Evolutionary conservation across 129 eudicot genomes (phyloP).

Genomic region (Flaveria linearis): DNA sequence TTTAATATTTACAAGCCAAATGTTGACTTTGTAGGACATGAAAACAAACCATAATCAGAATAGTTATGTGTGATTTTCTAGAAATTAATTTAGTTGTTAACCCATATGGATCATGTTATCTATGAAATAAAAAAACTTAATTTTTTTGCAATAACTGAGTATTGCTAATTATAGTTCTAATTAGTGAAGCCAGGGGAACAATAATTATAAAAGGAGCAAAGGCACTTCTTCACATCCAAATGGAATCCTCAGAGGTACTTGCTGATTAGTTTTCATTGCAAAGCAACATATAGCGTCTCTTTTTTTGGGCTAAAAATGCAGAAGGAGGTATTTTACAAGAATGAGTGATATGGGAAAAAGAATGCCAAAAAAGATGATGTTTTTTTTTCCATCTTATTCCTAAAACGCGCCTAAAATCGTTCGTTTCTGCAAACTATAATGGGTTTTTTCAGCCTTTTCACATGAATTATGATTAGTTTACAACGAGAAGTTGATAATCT

Average conservation of each 20-base stretch:
- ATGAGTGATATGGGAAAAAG: background rate
- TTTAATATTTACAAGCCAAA: background rate
- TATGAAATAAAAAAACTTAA: background rate
- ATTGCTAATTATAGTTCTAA: constrained; percentile 8
- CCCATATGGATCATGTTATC: background rate
- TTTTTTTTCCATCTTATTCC: background rate
- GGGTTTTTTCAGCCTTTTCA: constrained; percentile 11
- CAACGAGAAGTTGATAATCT: background rate
- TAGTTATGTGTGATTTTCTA: background rate
- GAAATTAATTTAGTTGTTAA: background rate
- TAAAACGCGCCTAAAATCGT: background rate
- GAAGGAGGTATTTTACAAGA: background rate
- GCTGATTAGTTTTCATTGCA: background rate
- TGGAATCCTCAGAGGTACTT: constrained; percentile 44
- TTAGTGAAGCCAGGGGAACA: constrained; percentile 19
- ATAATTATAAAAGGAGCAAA: constrained; percentile 21
- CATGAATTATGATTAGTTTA: constrained; percentile 2
- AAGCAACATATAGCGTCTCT: background rate
- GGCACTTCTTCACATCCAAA: constrained; percentile 30
- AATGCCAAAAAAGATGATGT: background rate
- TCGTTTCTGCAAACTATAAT: background rate
- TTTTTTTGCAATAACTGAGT: background rate
- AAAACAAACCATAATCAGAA: constrained; percentile 1
- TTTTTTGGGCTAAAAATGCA: background rate
- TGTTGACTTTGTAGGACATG: constrained; percentile 2